Percentiles rank a stretch among this genome's conserved stretches.
phyloP scores from a whole-genome alignment of 805 yeast genomes.

The Lachancea thermotolerans region DNA sequence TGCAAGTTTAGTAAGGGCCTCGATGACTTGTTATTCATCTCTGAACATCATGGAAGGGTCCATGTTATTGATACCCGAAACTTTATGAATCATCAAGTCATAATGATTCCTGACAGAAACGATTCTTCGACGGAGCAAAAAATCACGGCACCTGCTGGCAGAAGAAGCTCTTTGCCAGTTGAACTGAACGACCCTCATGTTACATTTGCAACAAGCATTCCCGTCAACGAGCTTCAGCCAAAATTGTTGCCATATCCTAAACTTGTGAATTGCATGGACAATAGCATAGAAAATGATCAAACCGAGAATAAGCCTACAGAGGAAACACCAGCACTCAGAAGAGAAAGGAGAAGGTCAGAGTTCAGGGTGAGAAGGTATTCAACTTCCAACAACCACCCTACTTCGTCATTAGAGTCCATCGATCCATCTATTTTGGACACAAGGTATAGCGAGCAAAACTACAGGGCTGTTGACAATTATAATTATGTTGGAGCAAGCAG shows the following conservation, averaged over 20 bases:
- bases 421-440: conserved; percentile 9
- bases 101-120: conserved; percentile 48
- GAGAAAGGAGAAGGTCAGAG: conserved; percentile 5
- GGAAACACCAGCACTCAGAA: not conserved
- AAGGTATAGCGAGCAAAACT: conserved; percentile 10
- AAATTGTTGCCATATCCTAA: conserved; percentile 28
- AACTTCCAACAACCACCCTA: conserved; percentile 12
- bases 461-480: conserved; percentile 13
- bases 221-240: conserved; percentile 26
- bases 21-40: conserved; percentile 67
- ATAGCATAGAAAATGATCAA: not conserved
- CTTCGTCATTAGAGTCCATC: conserved; percentile 5
- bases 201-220: conserved; percentile 25
- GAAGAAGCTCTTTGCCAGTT: conserved; percentile 20
- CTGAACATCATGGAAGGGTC: conserved; percentile 82
- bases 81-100: conserved; percentile 66
- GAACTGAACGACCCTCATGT: conserved; percentile 20
- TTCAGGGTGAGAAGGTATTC: conserved; percentile 27
- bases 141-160: conserved; percentile 3
- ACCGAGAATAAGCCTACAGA: not conserved
- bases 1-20: conserved; percentile 55
- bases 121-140: conserved; percentile 7
- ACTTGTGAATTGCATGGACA: conserved; percentile 12
- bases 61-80: conserved; percentile 79
- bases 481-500: conserved; percentile 6